Base-by-base conservation (phyloP, 352 stramenopile species). In the Phytophthora syringae region DNA sequence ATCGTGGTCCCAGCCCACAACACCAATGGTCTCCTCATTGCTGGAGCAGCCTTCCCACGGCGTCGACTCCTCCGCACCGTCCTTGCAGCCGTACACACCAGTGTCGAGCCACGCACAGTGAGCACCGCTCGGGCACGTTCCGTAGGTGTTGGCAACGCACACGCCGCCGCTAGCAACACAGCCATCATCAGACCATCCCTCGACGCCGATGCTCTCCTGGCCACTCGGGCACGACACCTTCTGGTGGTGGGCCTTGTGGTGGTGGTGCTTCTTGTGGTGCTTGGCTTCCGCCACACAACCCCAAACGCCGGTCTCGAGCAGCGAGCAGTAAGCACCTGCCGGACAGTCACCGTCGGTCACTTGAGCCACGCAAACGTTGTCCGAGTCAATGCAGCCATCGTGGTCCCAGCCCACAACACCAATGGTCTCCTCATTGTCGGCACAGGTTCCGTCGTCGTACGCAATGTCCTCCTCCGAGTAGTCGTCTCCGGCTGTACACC, bases 1-100 rank as follows among this genome's bases (percentile, higher is more conserved):
- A 22, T 77, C 71, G 34, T 73, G 49, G 22, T 80, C 67, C 36
- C 74, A 64, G 54, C 72, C 66, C 1, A 67, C 66, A 24, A 74
- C 66, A 18, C 59, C 59, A 30, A 67, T 67, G 0, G 39, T 70
- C 61, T 54, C 55, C 50, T 74, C 49, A 22, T 30, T 61, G 27
- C 56, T 52, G 24, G 40, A 47, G 21, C 40, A 39, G 39, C 52
- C 52, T 7, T 60, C 52, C 11, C 9, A 15, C 25, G 52, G 36
- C 3, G 32, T 16, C 28, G 28, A 27, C 13, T 61, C 42, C 4
- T 61, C 53, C 7, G 27, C 21, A 24, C 53, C 53, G 36, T 44
- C 54, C 28, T 27, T 51, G 52, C 64, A 72, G 7, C 64, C 64
- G 48, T 53, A 72, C 7, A 60, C 58, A n/a, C 64, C 64, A 20